Base-by-base conservation (phyloP, 805 yeast genomes). In the Cyberlindnera euphorbiae region DNA sequence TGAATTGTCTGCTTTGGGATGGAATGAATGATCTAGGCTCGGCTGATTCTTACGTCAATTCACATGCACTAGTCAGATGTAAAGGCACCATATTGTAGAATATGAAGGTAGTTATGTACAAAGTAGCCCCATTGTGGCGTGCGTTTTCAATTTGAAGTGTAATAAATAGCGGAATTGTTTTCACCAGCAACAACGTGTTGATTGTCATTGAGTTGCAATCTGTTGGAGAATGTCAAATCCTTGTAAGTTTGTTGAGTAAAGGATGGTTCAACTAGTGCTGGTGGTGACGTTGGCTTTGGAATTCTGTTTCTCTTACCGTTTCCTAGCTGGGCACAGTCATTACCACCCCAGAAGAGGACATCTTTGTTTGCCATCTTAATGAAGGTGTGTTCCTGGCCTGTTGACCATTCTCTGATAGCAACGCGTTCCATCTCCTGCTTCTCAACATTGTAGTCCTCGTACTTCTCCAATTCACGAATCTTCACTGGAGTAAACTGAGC, bases 281-380 rank as follows among this genome's bases (percentile, higher is more conserved):
- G 86, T 21, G 79, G 54, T 8, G 62, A 55, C 1, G 58, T 35
- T 1, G 93, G 90, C 42, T 62, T 63, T 19, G 78, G 64, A 14
- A 69, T 57, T 53, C 82, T 81, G 41, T 72, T 71, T 28, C 71
- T 66, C 51, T 82, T 82, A 19, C 96, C 95, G 52, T 79, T 85
- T 10, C 95, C 96, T 29, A 85, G 67, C 61, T 90, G 96, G 17
- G 90, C 95, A 48, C 46, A 66, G 51, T 78, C 82, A 58, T 89
- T 90, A 29, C 77, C 81, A 17, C 98, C 98, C 87, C 95, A 87
- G 5, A 64, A 72, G 26, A 81, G 56, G 15, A 87, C 81, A 51
- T 82, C 87, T 15, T 71, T 71, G 42, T 81, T 81, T 28, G 66
- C 58, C 38, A 83, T 60, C 8, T 77, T 75, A 9, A 80, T 73